phyloP scores from a whole-genome alignment of 192 early-diverging fungal genomes.

The Coemansia sp. region DNA sequence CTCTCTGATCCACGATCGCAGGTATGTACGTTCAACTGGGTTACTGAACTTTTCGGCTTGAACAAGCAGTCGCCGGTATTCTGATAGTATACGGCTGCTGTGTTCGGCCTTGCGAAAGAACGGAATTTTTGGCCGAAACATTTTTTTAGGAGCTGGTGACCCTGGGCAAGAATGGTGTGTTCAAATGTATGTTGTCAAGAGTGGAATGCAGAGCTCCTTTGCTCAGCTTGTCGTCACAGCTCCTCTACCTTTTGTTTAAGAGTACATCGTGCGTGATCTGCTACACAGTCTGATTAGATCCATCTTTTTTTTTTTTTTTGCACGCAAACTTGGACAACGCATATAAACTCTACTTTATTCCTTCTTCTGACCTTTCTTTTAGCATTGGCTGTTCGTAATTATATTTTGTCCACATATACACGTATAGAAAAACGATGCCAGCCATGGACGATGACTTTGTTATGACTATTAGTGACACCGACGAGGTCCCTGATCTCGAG shows the following conservation, averaged over 20 bases:
- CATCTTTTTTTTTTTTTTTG: constrained; percentile 13
- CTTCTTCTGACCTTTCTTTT: neutral
- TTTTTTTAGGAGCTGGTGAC: neutral
- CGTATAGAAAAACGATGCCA: constrained; percentile 12
- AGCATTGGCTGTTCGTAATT: neutral
- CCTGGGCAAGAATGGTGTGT: neutral
- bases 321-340: constrained; percentile 1
- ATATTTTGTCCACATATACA: constrained; percentile 3
- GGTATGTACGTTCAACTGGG: constrained; percentile 40
- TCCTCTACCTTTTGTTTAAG: too few relatives aligned
- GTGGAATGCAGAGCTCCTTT: too few relatives aligned
- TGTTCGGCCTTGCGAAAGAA: constrained; percentile 37
- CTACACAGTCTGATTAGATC: neutral
- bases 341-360: neutral
- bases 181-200: too few relatives aligned
- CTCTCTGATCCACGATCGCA: constrained; percentile 52
- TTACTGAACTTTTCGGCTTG: constrained; percentile 25
- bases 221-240: too few relatives aligned
- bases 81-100: constrained; percentile 7
- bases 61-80: constrained; percentile 34
- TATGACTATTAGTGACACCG: constrained; percentile 71
- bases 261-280: neutral
- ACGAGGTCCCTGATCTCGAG: constrained; percentile 58
- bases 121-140: constrained; percentile 38
- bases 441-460: constrained; percentile 59